phyloP scores from a whole-genome alignment of 164 flowering plant species.

The Vitis rotundifolia region DNA sequence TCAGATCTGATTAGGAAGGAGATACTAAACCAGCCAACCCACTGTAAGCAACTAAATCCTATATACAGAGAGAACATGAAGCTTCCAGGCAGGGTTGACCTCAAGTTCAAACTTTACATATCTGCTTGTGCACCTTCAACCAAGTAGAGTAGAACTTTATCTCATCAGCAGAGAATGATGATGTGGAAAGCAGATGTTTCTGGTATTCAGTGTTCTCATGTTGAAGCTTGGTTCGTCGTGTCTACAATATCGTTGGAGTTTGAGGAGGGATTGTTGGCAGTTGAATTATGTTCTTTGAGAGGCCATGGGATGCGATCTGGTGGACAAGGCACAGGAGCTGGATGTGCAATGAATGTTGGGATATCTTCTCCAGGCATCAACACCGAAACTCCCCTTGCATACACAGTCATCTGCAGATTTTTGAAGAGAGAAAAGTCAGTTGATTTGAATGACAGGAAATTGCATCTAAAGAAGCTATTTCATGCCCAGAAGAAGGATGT shows the following conservation, averaged over 20 bases:
- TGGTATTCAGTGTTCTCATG: not conserved
- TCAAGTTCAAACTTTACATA: no score
- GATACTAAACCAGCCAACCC: no score
- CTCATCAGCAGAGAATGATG: no score
- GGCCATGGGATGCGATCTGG: slow-evolving; percentile 55
- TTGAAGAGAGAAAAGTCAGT: not conserved
- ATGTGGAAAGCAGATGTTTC: not conserved
- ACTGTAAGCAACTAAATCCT: no score
- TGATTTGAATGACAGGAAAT: not conserved
- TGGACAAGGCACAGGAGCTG: slow-evolving; percentile 75
- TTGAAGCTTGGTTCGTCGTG: not conserved
- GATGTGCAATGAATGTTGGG: slow-evolving; percentile 88
- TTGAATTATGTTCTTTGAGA: slow-evolving; percentile 35
- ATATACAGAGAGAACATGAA: no score
- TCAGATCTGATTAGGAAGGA: no score
- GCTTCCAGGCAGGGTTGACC: no score
- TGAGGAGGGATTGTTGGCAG: slow-evolving; percentile 2
- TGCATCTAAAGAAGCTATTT: no score
- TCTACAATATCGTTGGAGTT: not conserved
- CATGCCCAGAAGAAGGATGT: no score
- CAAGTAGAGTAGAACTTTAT: no score
- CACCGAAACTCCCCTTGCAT: slow-evolving; percentile 78
- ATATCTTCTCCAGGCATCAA: slow-evolving; percentile 90
- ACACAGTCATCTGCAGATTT: slow-evolving; percentile 61
- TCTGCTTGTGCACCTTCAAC: no score